A percentile compares a stretch with the other conserved stretches of the same genome.
Evolutionary conservation across 371 early-diverging fungal species (phyloP).

Genomic region (Sporodiniella umbellata): DNA sequence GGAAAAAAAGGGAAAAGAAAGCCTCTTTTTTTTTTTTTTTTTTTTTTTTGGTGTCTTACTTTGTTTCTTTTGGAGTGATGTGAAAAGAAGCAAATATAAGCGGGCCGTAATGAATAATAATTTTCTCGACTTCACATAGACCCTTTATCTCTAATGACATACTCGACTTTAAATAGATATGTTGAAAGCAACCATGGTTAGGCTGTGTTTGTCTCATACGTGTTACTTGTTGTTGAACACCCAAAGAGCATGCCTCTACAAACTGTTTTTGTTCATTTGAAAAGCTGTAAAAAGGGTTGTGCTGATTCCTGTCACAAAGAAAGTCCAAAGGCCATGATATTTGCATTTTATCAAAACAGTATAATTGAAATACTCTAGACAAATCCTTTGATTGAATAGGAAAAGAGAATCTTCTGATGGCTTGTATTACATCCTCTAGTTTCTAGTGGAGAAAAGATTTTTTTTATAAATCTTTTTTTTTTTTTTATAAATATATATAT

Average conservation of each 20-base stretch:
- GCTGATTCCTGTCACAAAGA: too few species aligned
- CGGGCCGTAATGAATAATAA: constrained; percentile 29
- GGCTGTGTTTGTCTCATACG: background rate
- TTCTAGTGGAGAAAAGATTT: background rate
- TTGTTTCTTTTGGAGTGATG: constrained; percentile 6
- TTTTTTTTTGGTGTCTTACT: too few species aligned
- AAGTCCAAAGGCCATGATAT: constrained; percentile 6
- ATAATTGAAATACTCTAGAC: constrained; percentile 18
- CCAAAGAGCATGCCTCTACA: background rate
- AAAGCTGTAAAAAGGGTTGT: background rate
- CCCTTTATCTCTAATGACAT: constrained; percentile 11
- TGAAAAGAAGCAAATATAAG: constrained; percentile 30
- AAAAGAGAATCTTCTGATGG: background rate
- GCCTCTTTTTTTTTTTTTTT: too few species aligned
- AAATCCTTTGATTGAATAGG: background rate
- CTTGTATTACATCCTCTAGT: background rate
- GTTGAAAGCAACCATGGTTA: constrained; percentile 26
- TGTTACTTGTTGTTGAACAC: background rate
- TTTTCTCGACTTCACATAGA: constrained; percentile 21
- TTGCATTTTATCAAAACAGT: constrained; percentile 6
- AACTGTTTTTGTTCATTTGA: constrained; percentile 2
- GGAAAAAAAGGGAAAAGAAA: too few species aligned
- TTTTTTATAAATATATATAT: background rate
- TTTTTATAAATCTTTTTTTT: background rate
- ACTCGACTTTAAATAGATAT: constrained; percentile 24